phyloP scores from a whole-genome alignment of 371 early-diverging fungal genomes.

The Lichtheimia ramosa region DNA sequence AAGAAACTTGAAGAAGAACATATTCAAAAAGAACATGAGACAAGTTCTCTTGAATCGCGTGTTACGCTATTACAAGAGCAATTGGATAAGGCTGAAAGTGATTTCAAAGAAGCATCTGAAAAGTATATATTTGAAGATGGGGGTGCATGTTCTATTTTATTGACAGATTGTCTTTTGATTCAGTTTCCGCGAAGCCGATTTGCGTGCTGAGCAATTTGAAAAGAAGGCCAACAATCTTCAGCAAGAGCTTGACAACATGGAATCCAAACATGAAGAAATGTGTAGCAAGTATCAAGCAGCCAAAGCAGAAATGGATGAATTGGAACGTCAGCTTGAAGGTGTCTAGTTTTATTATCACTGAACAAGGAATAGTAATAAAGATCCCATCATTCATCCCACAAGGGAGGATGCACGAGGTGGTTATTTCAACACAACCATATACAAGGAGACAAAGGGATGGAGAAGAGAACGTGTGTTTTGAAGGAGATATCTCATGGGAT shows the following conservation, averaged over 20 bases:
- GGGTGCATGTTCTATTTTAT: conserved; percentile 13
- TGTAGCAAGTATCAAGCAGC: conserved; percentile 30
- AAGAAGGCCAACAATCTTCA: conserved; percentile 37
- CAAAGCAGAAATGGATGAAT: conserved; percentile 43
- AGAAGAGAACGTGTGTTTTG: too few relatives aligned
- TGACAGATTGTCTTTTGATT: neutral
- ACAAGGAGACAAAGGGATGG: too few relatives aligned
- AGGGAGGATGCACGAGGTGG: too few relatives aligned
- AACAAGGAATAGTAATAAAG: neutral
- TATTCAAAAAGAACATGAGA: conserved; percentile 67
- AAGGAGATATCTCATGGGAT: too few relatives aligned
- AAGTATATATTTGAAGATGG: conserved; percentile 57
- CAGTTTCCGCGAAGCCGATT: conserved; percentile 73
- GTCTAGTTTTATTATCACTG: conserved; percentile 18
- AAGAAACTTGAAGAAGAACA: conserved; percentile 59
- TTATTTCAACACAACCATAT: too few relatives aligned
- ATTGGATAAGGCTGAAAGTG: conserved; percentile 63
- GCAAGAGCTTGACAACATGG: conserved; percentile 20
- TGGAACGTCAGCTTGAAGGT: conserved; percentile 43
- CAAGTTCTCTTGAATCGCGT: conserved; percentile 63
- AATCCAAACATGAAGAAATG: conserved; percentile 37
- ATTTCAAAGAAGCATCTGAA: conserved; percentile 62
- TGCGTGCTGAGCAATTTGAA: conserved; percentile 59
- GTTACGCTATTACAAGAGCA: conserved; percentile 64
- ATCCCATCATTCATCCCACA: neutral